Evolutionary conservation across 1,284 basidiomycete species (phyloP), one percentile per base, ranked within the genome.

Genomic region (Apiotrichum montevideense): DNA sequence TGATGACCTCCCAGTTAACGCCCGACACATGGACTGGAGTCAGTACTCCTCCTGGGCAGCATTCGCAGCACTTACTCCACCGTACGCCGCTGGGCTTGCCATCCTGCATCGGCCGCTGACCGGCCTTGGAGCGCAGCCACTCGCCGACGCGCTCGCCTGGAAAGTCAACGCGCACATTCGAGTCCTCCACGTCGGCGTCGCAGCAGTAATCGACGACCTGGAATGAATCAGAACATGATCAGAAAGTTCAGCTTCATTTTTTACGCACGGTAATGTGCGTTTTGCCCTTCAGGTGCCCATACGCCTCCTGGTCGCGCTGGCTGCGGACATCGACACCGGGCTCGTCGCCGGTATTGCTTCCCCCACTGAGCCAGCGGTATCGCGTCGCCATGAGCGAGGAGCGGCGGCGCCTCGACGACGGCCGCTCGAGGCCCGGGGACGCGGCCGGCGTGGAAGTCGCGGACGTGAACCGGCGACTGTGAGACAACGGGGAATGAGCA

Each of bases 271-370:
- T 68, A 13, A 75, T 62, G 7, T 63, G 56, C 0, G 68, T 69
- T 50, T 54, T 52, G 7, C 57, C 67, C 54, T 61, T 66, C 47
- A 74, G 53, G 55, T 73, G 71, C 0, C 62, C 61, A 56, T 73
- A 75, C 35, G 66, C 62, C 59, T 72, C 67, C 54, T 75, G 67
- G 54, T 73, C 74, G 48, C 71, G 51, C 54, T 65, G 64, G 43
- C 64, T 64, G 33, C 67, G 67, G 7, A 77, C 75, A 54, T 77
- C 73, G n/a, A 77, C 74, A 59, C 75, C 75, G 3, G 74, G 75
- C 57, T 77, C 75, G 55, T 73, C 70, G 10, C 75, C 75, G n/a
- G 74, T 76, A n/a, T 72, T 66, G 6, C 65, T 35, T 10, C 51
- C 45, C 21, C 52, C 55, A 8, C 46, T 41, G n/a, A 74, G 57